A percentile compares a stretch with the other conserved stretches of the same genome.
Conservation (phyloP, 2,329 filamentous ascomycete species). For the Apiospora malaysiana region DNA sequence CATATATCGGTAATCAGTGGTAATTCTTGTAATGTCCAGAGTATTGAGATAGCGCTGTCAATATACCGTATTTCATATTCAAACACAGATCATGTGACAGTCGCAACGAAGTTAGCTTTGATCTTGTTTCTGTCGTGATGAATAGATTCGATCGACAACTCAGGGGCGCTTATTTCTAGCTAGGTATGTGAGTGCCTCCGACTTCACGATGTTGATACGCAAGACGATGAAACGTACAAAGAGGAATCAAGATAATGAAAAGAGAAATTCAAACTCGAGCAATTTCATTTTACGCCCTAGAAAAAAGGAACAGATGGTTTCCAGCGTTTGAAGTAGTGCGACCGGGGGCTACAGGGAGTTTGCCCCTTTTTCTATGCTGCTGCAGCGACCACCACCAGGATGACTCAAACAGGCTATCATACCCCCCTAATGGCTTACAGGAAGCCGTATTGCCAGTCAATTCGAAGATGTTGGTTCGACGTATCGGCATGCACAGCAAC, state of each 20-base stretch:
- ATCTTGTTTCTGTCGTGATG: not conserved
- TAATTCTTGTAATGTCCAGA: not conserved
- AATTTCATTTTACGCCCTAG: too few species aligned
- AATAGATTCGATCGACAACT: not conserved
- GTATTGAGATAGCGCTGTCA: too few species aligned
- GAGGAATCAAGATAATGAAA: not conserved
- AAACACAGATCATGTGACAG: not conserved
- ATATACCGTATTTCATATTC: not conserved
- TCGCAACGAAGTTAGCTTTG: not conserved
- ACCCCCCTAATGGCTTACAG: too few species aligned
- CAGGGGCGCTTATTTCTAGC: not conserved
- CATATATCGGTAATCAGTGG: not conserved
- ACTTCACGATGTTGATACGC: too few species aligned
- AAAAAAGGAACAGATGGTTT: too few species aligned
- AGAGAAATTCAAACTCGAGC: too few species aligned
- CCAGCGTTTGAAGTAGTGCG: not conserved
- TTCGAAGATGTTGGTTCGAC: not conserved
- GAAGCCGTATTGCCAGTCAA: not conserved
- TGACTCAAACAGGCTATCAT: not conserved
- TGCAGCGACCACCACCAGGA: not conserved
- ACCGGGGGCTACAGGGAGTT: too few species aligned
- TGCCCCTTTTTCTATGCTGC: not conserved
- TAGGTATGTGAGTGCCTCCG: too few species aligned
- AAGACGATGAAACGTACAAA: too few species aligned
- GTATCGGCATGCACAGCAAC: not conserved